Evolutionary conservation across 2,329 filamentous ascomycete genomes (phyloP).

Genomic region (Cadophora sp.): DNA sequence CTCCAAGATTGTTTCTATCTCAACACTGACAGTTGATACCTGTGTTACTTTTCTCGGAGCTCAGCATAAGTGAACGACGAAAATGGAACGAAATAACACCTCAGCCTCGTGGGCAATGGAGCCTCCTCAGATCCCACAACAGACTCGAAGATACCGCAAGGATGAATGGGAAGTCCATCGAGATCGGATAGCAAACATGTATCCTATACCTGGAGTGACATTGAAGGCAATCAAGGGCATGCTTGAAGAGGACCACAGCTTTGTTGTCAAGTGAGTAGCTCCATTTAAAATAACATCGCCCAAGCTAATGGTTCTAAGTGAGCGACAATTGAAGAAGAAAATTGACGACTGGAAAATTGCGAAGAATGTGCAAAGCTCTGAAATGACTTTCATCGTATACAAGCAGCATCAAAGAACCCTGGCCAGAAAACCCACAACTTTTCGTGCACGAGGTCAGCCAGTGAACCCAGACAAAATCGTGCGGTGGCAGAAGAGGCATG

Average conservation of each 20-base stretch:
- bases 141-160: slow-evolving; percentile 9
- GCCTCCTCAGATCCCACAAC: not conserved
- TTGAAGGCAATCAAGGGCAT: slow-evolving; percentile 3
- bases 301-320: slow-evolving; percentile 1
- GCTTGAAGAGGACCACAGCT: slow-evolving; percentile 8
- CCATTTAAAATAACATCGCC: not conserved
- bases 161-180: slow-evolving; percentile 20
- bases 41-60: not conserved
- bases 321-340: slow-evolving; percentile 19
- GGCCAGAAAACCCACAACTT: not conserved
- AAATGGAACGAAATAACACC: not conserved
- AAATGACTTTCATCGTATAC: slow-evolving; percentile 15
- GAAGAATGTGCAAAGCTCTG: slow-evolving; percentile 15
- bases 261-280: slow-evolving; percentile 15
- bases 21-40: not conserved
- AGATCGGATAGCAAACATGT: slow-evolving; percentile 9
- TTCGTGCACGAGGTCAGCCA: slow-evolving; percentile 8
- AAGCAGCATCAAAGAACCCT: slow-evolving; percentile 10
- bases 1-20: not conserved
- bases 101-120: not conserved
- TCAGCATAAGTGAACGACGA: not conserved
- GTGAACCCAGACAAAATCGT: slow-evolving; percentile 11
- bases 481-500: slow-evolving; percentile 12
- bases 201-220: not conserved
- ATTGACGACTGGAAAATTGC: slow-evolving; percentile 14